Evolutionary conservation across 78 protist species (phyloP).

Genomic region (Dictyostelium purpureum): DNA sequence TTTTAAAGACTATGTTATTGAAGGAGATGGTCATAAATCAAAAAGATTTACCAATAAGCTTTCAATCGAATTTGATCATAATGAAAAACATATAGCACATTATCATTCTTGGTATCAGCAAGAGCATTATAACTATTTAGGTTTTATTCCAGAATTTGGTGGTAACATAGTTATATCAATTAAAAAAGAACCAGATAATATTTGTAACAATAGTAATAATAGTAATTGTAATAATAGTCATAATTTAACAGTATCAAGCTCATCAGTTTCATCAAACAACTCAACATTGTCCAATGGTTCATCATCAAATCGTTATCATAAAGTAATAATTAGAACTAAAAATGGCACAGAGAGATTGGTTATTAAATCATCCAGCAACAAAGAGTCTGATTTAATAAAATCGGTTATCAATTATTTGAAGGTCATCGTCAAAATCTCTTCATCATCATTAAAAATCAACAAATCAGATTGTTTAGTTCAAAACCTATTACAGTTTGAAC

Average conservation of each 20-base stretch:
- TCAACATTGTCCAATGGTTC: background rate
- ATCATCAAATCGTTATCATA: background rate
- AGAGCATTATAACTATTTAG: conserved; percentile 42
- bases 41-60: conserved; percentile 4
- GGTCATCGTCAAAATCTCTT: conserved; percentile 2
- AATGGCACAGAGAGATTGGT: conserved; percentile 25
- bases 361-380: background rate
- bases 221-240: background rate
- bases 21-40: conserved; percentile 28
- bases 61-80: conserved; percentile 35
- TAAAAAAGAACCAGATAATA: conserved; percentile 16
- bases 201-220: background rate
- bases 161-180: conserved; percentile 40
- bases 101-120: background rate
- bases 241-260: background rate
- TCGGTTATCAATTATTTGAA: conserved; percentile 19
- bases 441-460: conserved; percentile 16
- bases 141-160: conserved; percentile 24
- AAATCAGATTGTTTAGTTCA: conserved; percentile 4
- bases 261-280: background rate
- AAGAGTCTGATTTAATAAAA: conserved; percentile 9
- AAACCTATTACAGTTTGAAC: conserved; percentile 24
- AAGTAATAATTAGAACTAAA: conserved; percentile 30
- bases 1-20: conserved; percentile 37
- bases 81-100: conserved; percentile 54